These are phyloP conservation scores for Suillus subaureus DNA, from an alignment of 768 basidiomycete genomes.

Conservation along the genomic window DNA sequence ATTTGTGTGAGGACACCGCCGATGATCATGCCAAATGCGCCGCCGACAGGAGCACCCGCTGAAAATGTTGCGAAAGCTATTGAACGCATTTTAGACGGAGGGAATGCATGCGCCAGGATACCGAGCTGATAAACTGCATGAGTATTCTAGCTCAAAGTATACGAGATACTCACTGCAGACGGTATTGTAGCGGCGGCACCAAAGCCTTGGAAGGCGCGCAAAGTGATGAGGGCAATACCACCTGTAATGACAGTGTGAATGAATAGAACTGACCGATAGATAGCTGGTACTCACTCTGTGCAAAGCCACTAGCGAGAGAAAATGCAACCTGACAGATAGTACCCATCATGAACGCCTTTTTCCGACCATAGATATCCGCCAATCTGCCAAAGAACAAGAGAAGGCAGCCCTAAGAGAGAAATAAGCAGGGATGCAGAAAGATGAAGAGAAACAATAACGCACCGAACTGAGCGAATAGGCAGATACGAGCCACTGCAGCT, in stretches of 20 bases:
- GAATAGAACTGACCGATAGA: not conserved
- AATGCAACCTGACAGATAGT: constrained; percentile 54
- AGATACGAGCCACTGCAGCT: constrained; percentile 68
- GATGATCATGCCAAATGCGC: constrained; percentile 64
- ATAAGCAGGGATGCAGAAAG: not conserved
- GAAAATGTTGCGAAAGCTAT: constrained; percentile 83
- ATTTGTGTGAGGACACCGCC: constrained; percentile 75
- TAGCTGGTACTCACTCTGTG: constrained; percentile 40
- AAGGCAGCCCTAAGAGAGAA: constrained; percentile 64
- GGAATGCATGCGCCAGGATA: constrained; percentile 80
- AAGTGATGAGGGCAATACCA: constrained; percentile 60
- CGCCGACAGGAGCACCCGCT: constrained; percentile 84
- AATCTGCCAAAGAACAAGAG: constrained; percentile 75
- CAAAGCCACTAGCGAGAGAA: constrained; percentile 66
- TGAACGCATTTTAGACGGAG: constrained; percentile 64
- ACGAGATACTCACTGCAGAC: constrained; percentile 51
- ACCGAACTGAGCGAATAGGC: constrained; percentile 72
- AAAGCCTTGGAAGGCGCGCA: constrained; percentile 78
- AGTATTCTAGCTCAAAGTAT: constrained; percentile 7
- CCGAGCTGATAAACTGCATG: constrained; percentile 52
- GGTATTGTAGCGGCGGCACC: constrained; percentile 79
- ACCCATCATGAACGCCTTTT: constrained; percentile 67
- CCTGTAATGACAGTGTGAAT: constrained; percentile 35
- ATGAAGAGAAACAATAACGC: constrained; percentile 19
- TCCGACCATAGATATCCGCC: constrained; percentile 80